phyloP scores from a whole-genome alignment of 345 rosid genomes.

The Camelina laxa region DNA sequence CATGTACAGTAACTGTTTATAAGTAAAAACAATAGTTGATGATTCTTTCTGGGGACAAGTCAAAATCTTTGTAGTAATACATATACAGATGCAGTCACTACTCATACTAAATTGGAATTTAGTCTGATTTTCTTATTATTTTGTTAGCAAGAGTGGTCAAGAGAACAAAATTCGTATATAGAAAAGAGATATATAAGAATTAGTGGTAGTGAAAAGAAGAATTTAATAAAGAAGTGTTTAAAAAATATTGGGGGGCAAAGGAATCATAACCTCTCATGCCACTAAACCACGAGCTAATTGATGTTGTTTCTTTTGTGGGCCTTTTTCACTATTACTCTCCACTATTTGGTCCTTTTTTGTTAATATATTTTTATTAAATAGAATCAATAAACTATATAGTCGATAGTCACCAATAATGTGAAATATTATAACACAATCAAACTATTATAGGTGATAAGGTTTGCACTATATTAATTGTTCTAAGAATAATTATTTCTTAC shows the following conservation, averaged over 20 bases:
- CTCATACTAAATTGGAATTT: conserved; percentile 4
- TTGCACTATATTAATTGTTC: conserved; percentile 16
- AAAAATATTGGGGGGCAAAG: conserved; percentile 27
- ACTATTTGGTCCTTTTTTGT: conserved; percentile 1
- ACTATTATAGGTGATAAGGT: conserved; percentile 29
- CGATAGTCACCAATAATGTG: conserved; percentile 27
- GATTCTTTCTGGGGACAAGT: background rate
- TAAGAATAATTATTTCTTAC: conserved; percentile 11
- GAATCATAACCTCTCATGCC: conserved; percentile 63
- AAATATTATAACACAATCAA: conserved; percentile 23
- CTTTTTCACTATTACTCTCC: conserved; percentile 43
- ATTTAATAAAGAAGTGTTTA: conserved; percentile 29
- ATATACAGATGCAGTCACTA: background rate
- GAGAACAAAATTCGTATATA: background rate
- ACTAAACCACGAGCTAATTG: conserved; percentile 56
- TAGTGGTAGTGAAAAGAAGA: conserved; percentile 33
- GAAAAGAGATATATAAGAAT: conserved; percentile 3
- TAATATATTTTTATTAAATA: conserved; percentile 7
- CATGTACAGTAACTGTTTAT: background rate
- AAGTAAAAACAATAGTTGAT: background rate
- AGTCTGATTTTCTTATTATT: background rate
- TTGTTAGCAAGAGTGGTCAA: conserved; percentile 10
- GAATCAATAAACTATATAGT: conserved; percentile 33
- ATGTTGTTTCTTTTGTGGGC: conserved; percentile 68
- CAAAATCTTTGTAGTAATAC: background rate